Conservation (phyloP, 2,329 filamentous ascomycete genomes). For the Leptoxyphium fumago region DNA sequence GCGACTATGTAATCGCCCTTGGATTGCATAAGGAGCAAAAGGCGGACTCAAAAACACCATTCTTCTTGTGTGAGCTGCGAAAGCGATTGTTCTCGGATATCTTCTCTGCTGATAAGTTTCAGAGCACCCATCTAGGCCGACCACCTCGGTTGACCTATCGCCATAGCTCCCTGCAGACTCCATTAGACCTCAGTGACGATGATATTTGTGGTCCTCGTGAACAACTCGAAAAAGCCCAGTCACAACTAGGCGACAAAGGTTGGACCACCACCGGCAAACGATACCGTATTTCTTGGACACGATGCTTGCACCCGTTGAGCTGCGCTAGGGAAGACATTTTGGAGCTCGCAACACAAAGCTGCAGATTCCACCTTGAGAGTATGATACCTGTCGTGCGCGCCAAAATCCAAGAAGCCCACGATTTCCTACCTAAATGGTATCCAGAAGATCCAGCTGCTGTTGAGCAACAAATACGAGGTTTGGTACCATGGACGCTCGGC, state of each 20-base stretch:
- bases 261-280: constrained; percentile 37
- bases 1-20: constrained; percentile 20
- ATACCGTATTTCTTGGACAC: constrained; percentile 29
- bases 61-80: constrained; percentile 19
- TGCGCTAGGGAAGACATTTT: constrained; percentile 44
- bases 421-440: constrained; percentile 16
- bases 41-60: constrained; percentile 17
- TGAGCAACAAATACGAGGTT: not conserved
- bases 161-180: constrained; percentile 39
- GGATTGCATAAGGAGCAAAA: constrained; percentile 21
- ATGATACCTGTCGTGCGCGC: constrained; percentile 25
- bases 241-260: constrained; percentile 32
- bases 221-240: constrained; percentile 25
- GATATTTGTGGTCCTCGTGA: constrained; percentile 32
- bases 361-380: constrained; percentile 23
- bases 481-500: not conserved
- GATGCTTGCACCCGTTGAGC: constrained; percentile 35
- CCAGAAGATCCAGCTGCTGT: constrained; percentile 6
- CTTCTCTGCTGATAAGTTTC: constrained; percentile 19
- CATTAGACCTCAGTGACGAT: constrained; percentile 39
- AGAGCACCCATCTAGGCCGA: constrained; percentile 26
- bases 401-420: constrained; percentile 25
- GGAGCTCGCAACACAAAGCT: constrained; percentile 37
- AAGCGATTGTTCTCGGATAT: constrained; percentile 21
- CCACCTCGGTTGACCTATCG: constrained; percentile 36